phyloP scores from a whole-genome alignment of 352 stramenopile species.

The Phytophthora fragariaefolia region DNA sequence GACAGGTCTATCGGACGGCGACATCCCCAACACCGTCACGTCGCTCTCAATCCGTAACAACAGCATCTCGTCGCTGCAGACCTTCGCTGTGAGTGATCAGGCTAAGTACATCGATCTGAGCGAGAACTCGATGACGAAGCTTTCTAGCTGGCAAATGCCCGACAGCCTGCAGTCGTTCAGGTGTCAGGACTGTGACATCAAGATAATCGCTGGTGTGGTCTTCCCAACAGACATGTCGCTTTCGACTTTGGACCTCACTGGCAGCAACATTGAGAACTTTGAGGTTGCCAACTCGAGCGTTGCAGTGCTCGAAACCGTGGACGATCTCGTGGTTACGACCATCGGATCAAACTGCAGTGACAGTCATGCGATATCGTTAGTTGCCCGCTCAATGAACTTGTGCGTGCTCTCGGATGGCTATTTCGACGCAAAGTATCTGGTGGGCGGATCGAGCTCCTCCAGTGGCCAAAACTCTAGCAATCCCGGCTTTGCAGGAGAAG shows the following conservation, averaged over 20 bases:
- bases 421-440: slow-evolving; percentile 39
- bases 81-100: slow-evolving; percentile 25
- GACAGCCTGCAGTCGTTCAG: slow-evolving; percentile 38
- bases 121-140: slow-evolving; percentile 35
- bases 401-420: slow-evolving; percentile 42
- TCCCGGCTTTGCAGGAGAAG: neutral
- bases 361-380: slow-evolving; percentile 14
- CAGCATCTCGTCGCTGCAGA: slow-evolving; percentile 41
- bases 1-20: slow-evolving; percentile 17
- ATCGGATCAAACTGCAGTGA: slow-evolving; percentile 34
- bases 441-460: slow-evolving; percentile 15
- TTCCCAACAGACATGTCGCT: slow-evolving; percentile 36
- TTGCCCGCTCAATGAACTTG: slow-evolving; percentile 36
- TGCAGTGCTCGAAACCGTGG: slow-evolving; percentile 30
- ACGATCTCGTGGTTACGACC: slow-evolving; percentile 41
- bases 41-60: slow-evolving; percentile 49
- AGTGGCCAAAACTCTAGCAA: slow-evolving; percentile 12
- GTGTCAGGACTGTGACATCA: slow-evolving; percentile 43
- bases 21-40: slow-evolving; percentile 31
- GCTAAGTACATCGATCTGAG: slow-evolving; percentile 38
- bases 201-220: slow-evolving; percentile 29
- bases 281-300: slow-evolving; percentile 45
- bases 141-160: slow-evolving; percentile 42
- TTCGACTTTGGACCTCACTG: slow-evolving; percentile 37
- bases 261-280: slow-evolving; percentile 38